Evolutionary conservation across 345 rosid genomes (phyloP), one percentile per base, ranked within the genome.

Genomic region (Lumnitzera littorea): DNA sequence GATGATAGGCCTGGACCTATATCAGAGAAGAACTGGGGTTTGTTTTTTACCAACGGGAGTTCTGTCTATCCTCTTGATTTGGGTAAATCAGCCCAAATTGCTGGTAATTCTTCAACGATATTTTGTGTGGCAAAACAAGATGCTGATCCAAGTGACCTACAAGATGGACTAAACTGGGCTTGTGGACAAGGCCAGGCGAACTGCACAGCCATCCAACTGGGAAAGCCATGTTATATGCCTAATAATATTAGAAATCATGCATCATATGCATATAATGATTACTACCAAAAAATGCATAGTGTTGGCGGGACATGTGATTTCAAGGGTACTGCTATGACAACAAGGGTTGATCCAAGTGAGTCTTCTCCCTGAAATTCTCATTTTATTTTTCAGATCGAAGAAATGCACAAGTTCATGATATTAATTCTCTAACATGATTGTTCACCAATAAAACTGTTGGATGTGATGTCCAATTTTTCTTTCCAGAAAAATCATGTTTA

Each of bases 241-340:
- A 54, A 50, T 50, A 50, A 14, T 50, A 16, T 50, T 11, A 12
- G n/a, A 16, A 50, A 16, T 50, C 52, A 50, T 50, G 52, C 96
- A 24, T 88, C 96, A 9, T 88, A 69, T 70, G 98, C 98, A 48
- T 91, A 60, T 60, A 89, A 91, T 61, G 91, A 89, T 58, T 91
- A 91, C 70, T 91, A 82, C 72, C 96, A 91, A 69, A 87, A 70
- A 72, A 87, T 70, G 96, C 86, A 51, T 41, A 67, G 74, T 51
- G 66, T 53, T 53, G 96, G 98, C 47, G 98, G 92, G 54, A 91
- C 95, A 12, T 91, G 98, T 48, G 84, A 91, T 58, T 91, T 91
- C 60, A 85, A 67, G 72, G 95, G 98, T 20, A 76, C 95, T 9
- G 98, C 96, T 48, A 74, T 64, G 10, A 76, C 80, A 13, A 85